Conservation (phyloP, 805 yeast species). For the Saccharomycopsis olivae region DNA sequence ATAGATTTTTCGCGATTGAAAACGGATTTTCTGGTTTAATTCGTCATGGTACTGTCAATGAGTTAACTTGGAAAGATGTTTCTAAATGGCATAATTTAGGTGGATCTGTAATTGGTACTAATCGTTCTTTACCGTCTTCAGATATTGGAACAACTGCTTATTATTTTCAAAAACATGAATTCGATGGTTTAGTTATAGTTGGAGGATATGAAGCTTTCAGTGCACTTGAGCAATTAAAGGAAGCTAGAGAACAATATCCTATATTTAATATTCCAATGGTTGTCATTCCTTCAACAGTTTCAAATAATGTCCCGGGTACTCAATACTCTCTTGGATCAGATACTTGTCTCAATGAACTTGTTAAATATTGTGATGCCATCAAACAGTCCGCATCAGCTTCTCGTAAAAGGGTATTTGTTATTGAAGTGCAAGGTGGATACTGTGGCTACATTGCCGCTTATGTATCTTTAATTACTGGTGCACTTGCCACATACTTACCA, state of each 20-base stretch:
- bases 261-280: slow-evolving; percentile 92
- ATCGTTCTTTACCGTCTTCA: slow-evolving; percentile 67
- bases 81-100: slow-evolving; percentile 85
- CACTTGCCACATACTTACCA: slow-evolving; percentile 84
- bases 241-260: slow-evolving; percentile 71
- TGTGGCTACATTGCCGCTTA: slow-evolving; percentile 88
- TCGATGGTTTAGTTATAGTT: slow-evolving; percentile 82
- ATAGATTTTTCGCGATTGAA: slow-evolving; percentile 78
- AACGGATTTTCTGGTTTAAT: slow-evolving; percentile 91
- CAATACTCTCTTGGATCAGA: slow-evolving; percentile 93
- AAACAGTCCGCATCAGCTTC: slow-evolving; percentile 93
- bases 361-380: slow-evolving; percentile 88
- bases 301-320: slow-evolving; percentile 98
- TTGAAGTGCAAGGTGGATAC: slow-evolving; percentile 97
- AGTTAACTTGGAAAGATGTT: slow-evolving; percentile 73
- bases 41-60: slow-evolving; percentile 74
- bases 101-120: slow-evolving; percentile 96
- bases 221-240: slow-evolving; percentile 70
- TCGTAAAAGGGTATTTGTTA: slow-evolving; percentile 88
- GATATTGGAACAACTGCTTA: slow-evolving; percentile 89
- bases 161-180: slow-evolving; percentile 77
- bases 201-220: slow-evolving; percentile 98
- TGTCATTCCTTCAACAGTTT: slow-evolving; percentile 88
- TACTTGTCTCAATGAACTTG: slow-evolving; percentile 86
- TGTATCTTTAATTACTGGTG: slow-evolving; percentile 81